Percentiles rank a stretch among this genome's conserved stretches.
Conservation (phyloP, 805 yeast genomes). For the Candida easanensis region DNA sequence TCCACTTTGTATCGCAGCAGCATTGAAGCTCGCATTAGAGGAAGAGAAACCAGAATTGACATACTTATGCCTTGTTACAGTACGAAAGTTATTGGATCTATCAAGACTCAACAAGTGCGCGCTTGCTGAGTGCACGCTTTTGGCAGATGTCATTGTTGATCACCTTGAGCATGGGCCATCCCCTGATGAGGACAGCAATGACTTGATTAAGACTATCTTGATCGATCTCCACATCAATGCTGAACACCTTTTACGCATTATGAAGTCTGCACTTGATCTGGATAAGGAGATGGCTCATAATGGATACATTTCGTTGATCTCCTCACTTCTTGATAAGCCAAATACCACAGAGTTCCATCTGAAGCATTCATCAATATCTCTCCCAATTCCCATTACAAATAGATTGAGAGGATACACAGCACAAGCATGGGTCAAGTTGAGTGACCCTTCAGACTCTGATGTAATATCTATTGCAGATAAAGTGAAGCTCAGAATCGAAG, state of each 20-base stretch:
- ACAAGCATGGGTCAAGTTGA: slow-evolving; percentile 30
- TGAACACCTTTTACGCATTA: slow-evolving; percentile 8
- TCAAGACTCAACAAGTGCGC: background rate
- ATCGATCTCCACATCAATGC: background rate
- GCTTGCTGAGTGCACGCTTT: background rate
- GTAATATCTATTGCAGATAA: slow-evolving; percentile 25
- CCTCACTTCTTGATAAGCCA: slow-evolving; percentile 15
- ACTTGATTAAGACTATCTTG: slow-evolving; percentile 1
- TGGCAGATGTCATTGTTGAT: background rate
- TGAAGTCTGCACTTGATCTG: slow-evolving; percentile 3
- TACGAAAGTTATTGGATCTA: background rate
- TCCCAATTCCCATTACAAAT: slow-evolving; percentile 5
- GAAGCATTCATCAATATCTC: slow-evolving; percentile 26
- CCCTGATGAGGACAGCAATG: background rate
- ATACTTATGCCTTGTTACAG: background rate
- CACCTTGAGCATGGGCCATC: background rate
- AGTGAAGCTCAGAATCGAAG: slow-evolving; percentile 28
- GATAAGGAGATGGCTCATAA: background rate
- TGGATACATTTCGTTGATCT: slow-evolving; percentile 5
- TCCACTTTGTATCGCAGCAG: background rate
- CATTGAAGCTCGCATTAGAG: background rate
- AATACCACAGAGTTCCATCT: slow-evolving; percentile 27
- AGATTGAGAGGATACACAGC: slow-evolving; percentile 19
- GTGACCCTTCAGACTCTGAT: slow-evolving; percentile 28
- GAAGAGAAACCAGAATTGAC: background rate